Evolutionary conservation across 2,329 filamentous ascomycete species (phyloP), one percentile per base, ranked within the genome.

Genomic region (Cladosporium cucumerinum): DNA sequence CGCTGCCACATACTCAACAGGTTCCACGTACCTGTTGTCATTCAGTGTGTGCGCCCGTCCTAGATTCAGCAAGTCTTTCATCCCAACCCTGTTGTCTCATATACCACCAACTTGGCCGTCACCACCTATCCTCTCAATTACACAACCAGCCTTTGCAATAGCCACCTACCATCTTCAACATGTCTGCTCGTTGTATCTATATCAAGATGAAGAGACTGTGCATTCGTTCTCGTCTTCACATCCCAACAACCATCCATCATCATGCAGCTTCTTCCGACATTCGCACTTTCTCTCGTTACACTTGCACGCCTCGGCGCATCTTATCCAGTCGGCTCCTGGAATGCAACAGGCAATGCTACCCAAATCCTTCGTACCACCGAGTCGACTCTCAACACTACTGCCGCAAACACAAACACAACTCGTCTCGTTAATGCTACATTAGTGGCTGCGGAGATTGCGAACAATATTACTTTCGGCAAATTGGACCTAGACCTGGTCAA

Each of bases 401-500:
- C 48, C 23, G 12, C 48, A 1, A 34, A 61, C n/a, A 36, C 21
- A 51, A 61, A 23, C 34, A 11, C 58, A 49, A 49, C 39, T 46
- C 39, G 57, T 25, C 21, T 26, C 1, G 25, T 49, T 11, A 61
- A 61, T 39, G 30, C 49, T 23, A 62, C 60, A 16, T 26, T 62
- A 18, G 5, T 55, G 25, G 60, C 60, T 25, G 60, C 32, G 4
- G 49, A 62, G 11, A 52, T 43, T 36, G 60, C 60, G 32, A 62
- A 62, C 49, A 62, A 62, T 39, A 36, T 64, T 10, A 64, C 61
- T 43, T 28, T 28, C 25, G 61, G 61, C 61, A 64, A 64, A 32
- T 55, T 59, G 5, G 39, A 36, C 25, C 39, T 71, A 8, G 66
- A 66, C 5, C 68, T 82, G 3, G 72, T 80, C 66, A 82, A 82